Percentiles rank a stretch among this genome's conserved stretches.
Evolutionary conservation across 345 rosid genomes (phyloP).

Genomic region (Anastatica hierochuntica): DNA sequence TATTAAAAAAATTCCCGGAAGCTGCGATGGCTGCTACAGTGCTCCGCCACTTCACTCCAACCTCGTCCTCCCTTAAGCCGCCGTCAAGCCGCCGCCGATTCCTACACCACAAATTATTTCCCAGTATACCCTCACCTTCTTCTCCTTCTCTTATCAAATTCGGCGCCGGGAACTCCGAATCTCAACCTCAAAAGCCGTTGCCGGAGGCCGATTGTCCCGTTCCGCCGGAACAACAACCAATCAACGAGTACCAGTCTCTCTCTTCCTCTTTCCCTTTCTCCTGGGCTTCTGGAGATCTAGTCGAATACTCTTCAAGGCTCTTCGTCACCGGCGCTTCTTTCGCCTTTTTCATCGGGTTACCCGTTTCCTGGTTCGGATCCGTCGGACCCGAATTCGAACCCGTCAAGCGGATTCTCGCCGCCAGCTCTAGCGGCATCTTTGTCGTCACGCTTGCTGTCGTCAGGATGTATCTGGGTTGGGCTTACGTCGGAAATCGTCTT

Average conservation of each 20-base stretch:
- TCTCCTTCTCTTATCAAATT: constrained; percentile 30
- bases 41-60: constrained; percentile 19
- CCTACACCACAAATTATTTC: constrained; percentile 5
- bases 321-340: constrained; percentile 67
- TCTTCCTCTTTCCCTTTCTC: constrained; percentile 81
- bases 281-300: constrained; percentile 58
- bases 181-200: constrained; percentile 21
- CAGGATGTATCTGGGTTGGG: constrained; percentile 97
- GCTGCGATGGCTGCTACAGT: constrained; percentile 13
- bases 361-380: constrained; percentile 79
- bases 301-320: constrained; percentile 48
- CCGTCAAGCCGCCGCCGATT: constrained; percentile 11
- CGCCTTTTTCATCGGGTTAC: constrained; percentile 55
- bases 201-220: constrained; percentile 84
- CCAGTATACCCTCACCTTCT: constrained; percentile 16
- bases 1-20: too few species aligned
- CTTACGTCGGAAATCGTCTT: constrained; percentile 89
- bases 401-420: constrained; percentile 41
- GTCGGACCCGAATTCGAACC: constrained; percentile 62
- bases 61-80: constrained; percentile 19
- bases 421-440: constrained; percentile 63
- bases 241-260: constrained; percentile 75
- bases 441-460: constrained; percentile 77
- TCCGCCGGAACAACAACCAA: constrained; percentile 72
- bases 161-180: constrained; percentile 43